Percentiles rank a stretch among this genome's conserved stretches.
Conservation (phyloP, 176 grass and related monocot genomes). For the Tillandsia leiboldiana region DNA sequence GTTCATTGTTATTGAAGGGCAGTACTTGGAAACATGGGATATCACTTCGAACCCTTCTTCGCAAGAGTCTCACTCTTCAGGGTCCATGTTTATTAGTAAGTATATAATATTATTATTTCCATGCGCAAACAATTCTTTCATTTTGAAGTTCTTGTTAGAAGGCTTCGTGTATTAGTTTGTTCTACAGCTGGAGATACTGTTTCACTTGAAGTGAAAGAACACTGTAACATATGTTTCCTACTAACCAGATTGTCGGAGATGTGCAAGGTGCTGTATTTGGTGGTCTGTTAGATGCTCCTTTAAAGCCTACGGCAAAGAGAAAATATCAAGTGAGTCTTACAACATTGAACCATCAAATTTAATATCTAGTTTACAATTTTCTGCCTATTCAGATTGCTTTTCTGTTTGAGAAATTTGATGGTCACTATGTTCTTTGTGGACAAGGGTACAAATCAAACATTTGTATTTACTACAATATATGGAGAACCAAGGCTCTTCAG, state of each 20-base stretch:
- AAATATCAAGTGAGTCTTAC: conserved; percentile 66
- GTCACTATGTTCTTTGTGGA: conserved; percentile 17
- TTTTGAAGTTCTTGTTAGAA: neutral
- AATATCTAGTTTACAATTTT: neutral
- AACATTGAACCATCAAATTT: neutral
- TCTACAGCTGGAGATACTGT: conserved; percentile 6
- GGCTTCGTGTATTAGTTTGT: neutral
- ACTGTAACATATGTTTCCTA: neutral
- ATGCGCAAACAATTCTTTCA: conserved; percentile 3
- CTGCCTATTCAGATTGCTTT: neutral
- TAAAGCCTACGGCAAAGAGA: conserved; percentile 69
- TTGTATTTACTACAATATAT: conserved; percentile 77
- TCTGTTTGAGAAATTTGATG: conserved; percentile 1
- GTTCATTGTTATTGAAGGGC: conserved; percentile 55
- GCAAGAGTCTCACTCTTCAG: conserved; percentile 46
- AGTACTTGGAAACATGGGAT: conserved; percentile 98
- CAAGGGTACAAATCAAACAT: conserved; percentile 74
- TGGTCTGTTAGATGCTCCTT: conserved; percentile 71
- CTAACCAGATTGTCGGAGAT: conserved; percentile 66
- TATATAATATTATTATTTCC: conserved; percentile 17
- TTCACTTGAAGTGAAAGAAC: conserved; percentile 7
- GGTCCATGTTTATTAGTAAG: conserved; percentile 80
- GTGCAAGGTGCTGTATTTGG: conserved; percentile 76
- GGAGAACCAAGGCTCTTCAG: conserved; percentile 69
- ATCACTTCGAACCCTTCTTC: conserved; percentile 74